These are phyloP conservation scores for Fusarium brevicatenulatum DNA, from an alignment of 2,329 filamentous ascomycete genomes.

Conservation along the genomic window DNA sequence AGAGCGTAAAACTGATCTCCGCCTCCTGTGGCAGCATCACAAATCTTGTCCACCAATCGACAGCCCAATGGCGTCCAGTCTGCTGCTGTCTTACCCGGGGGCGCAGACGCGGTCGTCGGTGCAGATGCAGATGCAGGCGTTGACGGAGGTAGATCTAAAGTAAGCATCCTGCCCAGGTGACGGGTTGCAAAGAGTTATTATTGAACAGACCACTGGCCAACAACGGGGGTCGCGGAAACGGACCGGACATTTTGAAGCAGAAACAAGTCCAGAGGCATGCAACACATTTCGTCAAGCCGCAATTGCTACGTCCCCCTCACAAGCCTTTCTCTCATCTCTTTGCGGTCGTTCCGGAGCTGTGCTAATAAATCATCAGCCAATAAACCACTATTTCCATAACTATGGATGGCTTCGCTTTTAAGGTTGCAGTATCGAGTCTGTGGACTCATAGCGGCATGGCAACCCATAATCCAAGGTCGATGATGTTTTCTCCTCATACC, in stretches of 20 bases:
- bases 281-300: constrained; percentile 12
- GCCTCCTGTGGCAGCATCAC: constrained; percentile 31
- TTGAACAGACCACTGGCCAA: constrained; percentile 22
- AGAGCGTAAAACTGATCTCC: constrained; percentile 36
- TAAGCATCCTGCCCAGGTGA: constrained; percentile 14
- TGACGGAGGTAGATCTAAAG: constrained; percentile 9
- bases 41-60: constrained; percentile 26
- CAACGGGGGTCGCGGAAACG: constrained; percentile 43
- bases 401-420: background rate
- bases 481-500: background rate
- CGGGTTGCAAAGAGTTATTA: constrained; percentile 2
- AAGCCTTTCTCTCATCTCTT: background rate
- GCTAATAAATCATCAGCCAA: background rate
- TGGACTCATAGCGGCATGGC: background rate
- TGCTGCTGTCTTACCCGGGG: constrained; percentile 28
- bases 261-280: background rate
- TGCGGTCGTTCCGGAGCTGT: background rate
- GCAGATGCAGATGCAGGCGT: constrained; percentile 4
- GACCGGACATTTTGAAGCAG: constrained; percentile 27
- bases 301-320: background rate
- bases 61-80: constrained; percentile 12
- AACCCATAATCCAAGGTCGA: background rate
- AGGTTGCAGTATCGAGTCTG: background rate
- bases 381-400: constrained; percentile 1
- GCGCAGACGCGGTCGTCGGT: constrained; percentile 1